phyloP scores from a whole-genome alignment of 2,329 filamentous ascomycete species.

The Aspergillus bombycis region DNA sequence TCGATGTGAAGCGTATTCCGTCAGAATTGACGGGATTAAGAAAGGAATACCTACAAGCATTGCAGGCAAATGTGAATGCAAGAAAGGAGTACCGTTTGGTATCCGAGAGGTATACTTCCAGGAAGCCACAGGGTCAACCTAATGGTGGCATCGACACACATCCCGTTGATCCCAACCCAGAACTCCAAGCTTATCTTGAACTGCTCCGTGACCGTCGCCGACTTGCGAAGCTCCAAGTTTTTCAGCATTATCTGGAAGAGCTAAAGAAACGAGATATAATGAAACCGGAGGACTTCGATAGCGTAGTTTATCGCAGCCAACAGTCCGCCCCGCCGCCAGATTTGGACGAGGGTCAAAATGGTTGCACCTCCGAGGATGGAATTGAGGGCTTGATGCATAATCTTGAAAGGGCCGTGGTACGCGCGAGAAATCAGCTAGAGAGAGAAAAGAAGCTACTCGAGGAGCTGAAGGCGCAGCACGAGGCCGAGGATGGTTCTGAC shows the following conservation, averaged over 20 bases:
- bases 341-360: constrained; percentile 21
- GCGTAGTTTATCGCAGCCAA: constrained; percentile 16
- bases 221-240: constrained; percentile 51
- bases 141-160: constrained; percentile 20
- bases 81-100: constrained; percentile 41
- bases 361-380: constrained; percentile 18
- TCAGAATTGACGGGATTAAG: constrained; percentile 47
- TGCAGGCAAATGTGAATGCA: constrained; percentile 47
- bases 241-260: constrained; percentile 50
- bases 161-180: constrained; percentile 25
- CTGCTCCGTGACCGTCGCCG: constrained; percentile 51
- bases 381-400: constrained; percentile 41
- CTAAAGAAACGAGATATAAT: constrained; percentile 35
- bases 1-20: constrained; percentile 39
- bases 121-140: constrained; percentile 28
- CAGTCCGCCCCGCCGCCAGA: constrained; percentile 21
- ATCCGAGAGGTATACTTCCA: constrained; percentile 35
- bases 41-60: constrained; percentile 49
- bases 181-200: constrained; percentile 45
- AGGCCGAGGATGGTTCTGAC: constrained; percentile 10
- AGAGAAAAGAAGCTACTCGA: constrained; percentile 39
- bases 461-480: constrained; percentile 32
- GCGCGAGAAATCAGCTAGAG: constrained; percentile 40
- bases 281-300: constrained; percentile 26
- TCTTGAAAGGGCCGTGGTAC: constrained; percentile 43